Conservation (phyloP, 225 moss, liverwort and hornwort genomes). For the Polytrichum formosum region DNA sequence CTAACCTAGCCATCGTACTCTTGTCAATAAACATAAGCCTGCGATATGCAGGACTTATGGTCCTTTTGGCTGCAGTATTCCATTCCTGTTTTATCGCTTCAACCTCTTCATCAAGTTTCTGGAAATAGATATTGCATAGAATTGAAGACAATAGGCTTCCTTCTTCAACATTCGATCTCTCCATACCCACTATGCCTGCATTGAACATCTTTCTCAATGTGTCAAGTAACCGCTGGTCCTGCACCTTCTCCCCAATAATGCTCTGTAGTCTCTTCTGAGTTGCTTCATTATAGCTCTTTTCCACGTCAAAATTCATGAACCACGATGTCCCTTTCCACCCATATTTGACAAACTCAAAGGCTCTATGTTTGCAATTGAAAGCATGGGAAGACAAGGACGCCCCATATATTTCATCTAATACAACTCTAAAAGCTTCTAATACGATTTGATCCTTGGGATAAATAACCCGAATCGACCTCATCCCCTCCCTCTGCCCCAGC, state of each 20-base stretch:
- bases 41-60: conserved; percentile 35
- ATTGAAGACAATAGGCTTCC: conserved; percentile 43
- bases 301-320: conserved; percentile 40
- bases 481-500: conserved; percentile 27
- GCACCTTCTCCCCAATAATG: conserved; percentile 48
- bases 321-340: conserved; percentile 57
- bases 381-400: conserved; percentile 22
- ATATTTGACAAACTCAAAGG: conserved; percentile 50
- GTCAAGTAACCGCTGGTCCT: conserved; percentile 47
- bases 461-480: conserved; percentile 41
- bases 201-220: conserved; percentile 56
- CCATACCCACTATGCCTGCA: conserved; percentile 41
- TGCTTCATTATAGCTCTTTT: conserved; percentile 37
- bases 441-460: conserved; percentile 50
- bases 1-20: conserved; percentile 41
- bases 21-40: conserved; percentile 50
- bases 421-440: conserved; percentile 35
- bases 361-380: conserved; percentile 41
- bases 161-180: conserved; percentile 33
- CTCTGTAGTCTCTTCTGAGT: conserved; percentile 45
- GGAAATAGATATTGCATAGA: conserved; percentile 46
- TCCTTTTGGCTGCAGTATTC: conserved; percentile 35
- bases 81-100: conserved; percentile 45
- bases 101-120: conserved; percentile 56
- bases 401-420: conserved; percentile 23